Evolutionary conservation across 805 yeast species (phyloP).

Genomic region (Candida sithepensis): DNA sequence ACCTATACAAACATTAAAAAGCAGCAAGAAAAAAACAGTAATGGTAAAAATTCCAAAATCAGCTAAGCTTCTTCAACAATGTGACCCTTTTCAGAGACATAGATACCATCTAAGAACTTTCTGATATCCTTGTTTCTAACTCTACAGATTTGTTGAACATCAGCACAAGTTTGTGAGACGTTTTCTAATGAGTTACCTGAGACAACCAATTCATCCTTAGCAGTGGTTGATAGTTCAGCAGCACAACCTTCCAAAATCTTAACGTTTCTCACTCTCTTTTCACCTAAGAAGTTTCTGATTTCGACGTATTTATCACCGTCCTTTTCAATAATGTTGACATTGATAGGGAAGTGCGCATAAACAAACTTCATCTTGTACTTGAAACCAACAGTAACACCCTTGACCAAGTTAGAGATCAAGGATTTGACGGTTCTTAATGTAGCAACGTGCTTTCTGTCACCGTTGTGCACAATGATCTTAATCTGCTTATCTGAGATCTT

Average conservation of each 20-base stretch:
- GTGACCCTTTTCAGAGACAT: slow-evolving; percentile 93
- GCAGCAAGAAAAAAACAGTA: background rate
- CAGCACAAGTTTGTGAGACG: slow-evolving; percentile 98
- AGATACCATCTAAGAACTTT: slow-evolving; percentile 99
- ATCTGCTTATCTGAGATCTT: slow-evolving; percentile 70
- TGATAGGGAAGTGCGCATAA: slow-evolving; percentile 99
- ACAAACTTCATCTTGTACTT: slow-evolving; percentile 99
- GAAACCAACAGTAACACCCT: slow-evolving; percentile 99
- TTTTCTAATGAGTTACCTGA: slow-evolving; percentile 95
- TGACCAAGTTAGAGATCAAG: slow-evolving; percentile 86
- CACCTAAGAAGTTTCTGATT: slow-evolving; percentile 99
- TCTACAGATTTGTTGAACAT: slow-evolving; percentile 95
- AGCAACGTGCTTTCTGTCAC: slow-evolving; percentile 99
- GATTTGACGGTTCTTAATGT: slow-evolving; percentile 98
- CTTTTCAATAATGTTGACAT: slow-evolving; percentile 84
- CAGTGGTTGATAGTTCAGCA: slow-evolving; percentile 73
- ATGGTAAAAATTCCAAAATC: slow-evolving; percentile 1
- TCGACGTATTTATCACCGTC: slow-evolving; percentile 77
- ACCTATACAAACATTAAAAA: background rate
- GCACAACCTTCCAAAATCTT: slow-evolving; percentile 86
- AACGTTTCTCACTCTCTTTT: slow-evolving; percentile 92
- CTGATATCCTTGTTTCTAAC: slow-evolving; percentile 99
- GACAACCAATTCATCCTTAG: slow-evolving; percentile 92
- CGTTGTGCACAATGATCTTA: slow-evolving; percentile 93
- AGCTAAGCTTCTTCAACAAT: slow-evolving; percentile 48